Conservation (phyloP, 2,329 filamentous ascomycete genomes). For the Pestalotiopsis sp. region DNA sequence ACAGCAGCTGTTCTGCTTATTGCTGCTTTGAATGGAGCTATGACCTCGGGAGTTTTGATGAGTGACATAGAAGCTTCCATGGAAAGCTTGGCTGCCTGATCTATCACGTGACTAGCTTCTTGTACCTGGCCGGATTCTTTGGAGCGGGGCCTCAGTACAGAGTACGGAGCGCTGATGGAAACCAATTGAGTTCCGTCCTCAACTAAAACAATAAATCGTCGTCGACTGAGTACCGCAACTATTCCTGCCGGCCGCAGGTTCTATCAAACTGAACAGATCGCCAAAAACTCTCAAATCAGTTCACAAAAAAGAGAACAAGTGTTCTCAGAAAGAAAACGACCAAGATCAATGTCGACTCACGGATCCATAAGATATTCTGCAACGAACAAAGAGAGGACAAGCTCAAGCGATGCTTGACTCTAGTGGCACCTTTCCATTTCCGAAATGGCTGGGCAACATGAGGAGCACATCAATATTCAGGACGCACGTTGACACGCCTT, state of each 20-base stretch:
- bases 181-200: not conserved
- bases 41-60: not conserved
- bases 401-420: not conserved
- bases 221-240: not conserved
- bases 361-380: not conserved
- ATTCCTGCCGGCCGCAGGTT: not conserved
- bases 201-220: not conserved
- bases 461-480: not conserved
- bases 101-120: no score
- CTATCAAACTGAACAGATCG: not conserved
- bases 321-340: not conserved
- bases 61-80: no score
- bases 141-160: no score
- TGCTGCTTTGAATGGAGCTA: not conserved
- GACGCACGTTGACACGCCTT: not conserved
- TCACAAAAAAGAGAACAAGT: not conserved
- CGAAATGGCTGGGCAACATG: not conserved
- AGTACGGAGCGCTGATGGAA: not conserved
- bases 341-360: not conserved
- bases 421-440: not conserved
- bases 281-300: not conserved
- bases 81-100: no score
- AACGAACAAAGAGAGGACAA: not conserved
- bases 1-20: not conserved
- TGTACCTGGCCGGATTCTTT: no score